Evolutionary conservation across 2,329 filamentous ascomycete genomes (phyloP), one percentile per base, ranked within the genome.

Genomic region (Camillea tinctor): DNA sequence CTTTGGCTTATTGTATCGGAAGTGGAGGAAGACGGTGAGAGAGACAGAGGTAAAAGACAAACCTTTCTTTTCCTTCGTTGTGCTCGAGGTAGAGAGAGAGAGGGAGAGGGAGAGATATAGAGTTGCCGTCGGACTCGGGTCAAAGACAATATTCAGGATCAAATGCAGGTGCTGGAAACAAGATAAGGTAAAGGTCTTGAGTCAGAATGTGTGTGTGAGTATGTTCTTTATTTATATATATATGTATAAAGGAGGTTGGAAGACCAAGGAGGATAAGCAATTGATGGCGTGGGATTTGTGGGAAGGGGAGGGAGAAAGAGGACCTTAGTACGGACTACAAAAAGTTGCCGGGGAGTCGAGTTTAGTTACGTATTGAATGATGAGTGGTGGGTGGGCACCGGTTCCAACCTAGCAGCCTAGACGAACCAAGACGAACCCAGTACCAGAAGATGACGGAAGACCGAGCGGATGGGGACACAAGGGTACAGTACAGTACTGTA

Each of bases 1-100:
- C 62, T 69, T 69, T n/a, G n/a, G 61, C 61, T 62, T 52, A 63
- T 57, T 44, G n/a, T 63, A 64, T 66, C 61, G 61, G 64, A 66
- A 56, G 64, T 62, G 60, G 65, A 62, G 60, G 65, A 62, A 64
- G 61, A 63, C 59, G 56, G 55, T 54, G 44, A 59, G 51, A n/a
- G 55, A 56, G 52, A 44, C 36, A 44, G 36, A 44, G 36, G 11
- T 17, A 5, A 11, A 11, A 40, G 49, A 52, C 40, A 44, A 17
- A 44, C 36, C 36, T 44, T n/a, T 17, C n/a, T n/a, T n/a, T n/a
- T n/a, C n/a, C n/a, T n/a, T 13, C 13, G 17, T n/a, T 44, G 13
- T 44, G 36, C 11, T 11, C n/a, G 4, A 15, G 36, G 23, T 21
- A 48, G 55, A 6, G 36, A 19, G 23, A 17, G 48, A 17, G 3